Evolutionary conservation across 345 rosid genomes (phyloP).

Genomic region (Gossypium rotundifolium): DNA sequence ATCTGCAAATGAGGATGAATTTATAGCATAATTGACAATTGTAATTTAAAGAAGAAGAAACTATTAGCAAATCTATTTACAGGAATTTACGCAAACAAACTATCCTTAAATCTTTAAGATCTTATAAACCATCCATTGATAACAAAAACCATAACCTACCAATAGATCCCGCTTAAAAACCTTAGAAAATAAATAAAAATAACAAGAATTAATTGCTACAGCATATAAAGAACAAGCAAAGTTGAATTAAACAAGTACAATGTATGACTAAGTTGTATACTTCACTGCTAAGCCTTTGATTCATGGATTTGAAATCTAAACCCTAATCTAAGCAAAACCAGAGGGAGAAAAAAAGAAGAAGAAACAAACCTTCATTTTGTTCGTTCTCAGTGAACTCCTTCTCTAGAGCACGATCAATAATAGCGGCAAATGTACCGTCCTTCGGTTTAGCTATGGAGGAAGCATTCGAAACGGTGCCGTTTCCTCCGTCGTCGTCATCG

Average conservation of each 20-base stretch:
- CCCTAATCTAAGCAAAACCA: slow-evolving; percentile 24
- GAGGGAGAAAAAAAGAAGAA: neutral
- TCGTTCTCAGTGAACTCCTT: slow-evolving; percentile 88
- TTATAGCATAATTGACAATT: neutral
- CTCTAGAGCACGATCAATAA: slow-evolving; percentile 83
- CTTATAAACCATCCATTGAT: neutral
- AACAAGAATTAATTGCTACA: neutral
- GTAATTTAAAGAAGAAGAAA: neutral
- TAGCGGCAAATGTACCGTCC: slow-evolving; percentile 74
- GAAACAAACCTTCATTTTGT: slow-evolving; percentile 56
- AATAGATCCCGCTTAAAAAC: slow-evolving; percentile 3
- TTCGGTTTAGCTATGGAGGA: slow-evolving; percentile 39
- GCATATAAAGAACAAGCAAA: neutral
- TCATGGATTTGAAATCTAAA: neutral
- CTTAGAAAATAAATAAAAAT: neutral
- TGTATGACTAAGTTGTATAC: neutral
- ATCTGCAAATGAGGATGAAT: neutral
- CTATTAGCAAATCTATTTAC: neutral
- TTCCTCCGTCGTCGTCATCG: neutral
- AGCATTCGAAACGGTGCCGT: slow-evolving; percentile 29
- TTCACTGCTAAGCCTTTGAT: neutral
- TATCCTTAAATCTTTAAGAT: neutral
- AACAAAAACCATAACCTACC: neutral
- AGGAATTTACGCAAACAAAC: neutral
- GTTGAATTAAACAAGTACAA: neutral